Conservation (phyloP, 2,329 filamentous ascomycete species). For the Cercospora nicotianae region DNA sequence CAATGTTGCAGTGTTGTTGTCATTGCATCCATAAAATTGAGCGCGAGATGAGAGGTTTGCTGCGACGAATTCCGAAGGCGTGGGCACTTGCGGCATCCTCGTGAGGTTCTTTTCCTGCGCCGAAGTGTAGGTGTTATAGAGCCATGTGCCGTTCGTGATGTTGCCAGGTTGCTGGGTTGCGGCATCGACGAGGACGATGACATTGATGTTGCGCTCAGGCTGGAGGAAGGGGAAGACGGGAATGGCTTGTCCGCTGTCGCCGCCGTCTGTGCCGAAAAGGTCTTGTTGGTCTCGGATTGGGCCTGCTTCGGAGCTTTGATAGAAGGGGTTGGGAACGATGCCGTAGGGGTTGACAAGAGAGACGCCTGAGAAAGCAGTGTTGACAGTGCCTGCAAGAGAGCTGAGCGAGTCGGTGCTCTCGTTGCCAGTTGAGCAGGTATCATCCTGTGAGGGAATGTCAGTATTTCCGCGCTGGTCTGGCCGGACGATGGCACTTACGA, state of each 20-base stretch:
- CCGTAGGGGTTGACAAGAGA: slow-evolving; percentile 16
- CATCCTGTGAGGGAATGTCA: neutral
- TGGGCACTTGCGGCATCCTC: slow-evolving; percentile 19
- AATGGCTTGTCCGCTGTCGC: slow-evolving; percentile 18
- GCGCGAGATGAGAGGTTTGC: slow-evolving; percentile 18
- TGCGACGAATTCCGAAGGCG: slow-evolving; percentile 2
- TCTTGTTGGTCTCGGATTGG: slow-evolving; percentile 13
- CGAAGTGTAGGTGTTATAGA: slow-evolving; percentile 21
- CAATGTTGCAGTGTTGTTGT: slow-evolving; percentile 12
- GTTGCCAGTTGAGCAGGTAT: slow-evolving; percentile 12
- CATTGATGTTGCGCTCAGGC: slow-evolving; percentile 16
- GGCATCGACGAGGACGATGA: slow-evolving; percentile 22
- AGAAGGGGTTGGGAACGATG: slow-evolving; percentile 23
- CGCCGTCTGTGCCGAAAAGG: slow-evolving; percentile 19
- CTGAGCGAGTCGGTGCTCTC: slow-evolving; percentile 12
- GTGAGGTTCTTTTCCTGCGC: slow-evolving; percentile 16
- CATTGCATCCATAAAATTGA: slow-evolving; percentile 21
- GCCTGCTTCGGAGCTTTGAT: slow-evolving; percentile 12
- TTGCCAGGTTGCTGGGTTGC: slow-evolving; percentile 13
- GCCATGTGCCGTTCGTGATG: slow-evolving; percentile 17
- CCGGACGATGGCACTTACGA: neutral
- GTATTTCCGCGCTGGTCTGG: neutral
- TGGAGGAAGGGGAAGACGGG: slow-evolving; percentile 21
- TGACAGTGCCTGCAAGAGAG: slow-evolving; percentile 7
- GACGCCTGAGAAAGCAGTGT: slow-evolving; percentile 1